Conservation (phyloP, 23 red algal genomes). For the Gracilaria domingensis region DNA sequence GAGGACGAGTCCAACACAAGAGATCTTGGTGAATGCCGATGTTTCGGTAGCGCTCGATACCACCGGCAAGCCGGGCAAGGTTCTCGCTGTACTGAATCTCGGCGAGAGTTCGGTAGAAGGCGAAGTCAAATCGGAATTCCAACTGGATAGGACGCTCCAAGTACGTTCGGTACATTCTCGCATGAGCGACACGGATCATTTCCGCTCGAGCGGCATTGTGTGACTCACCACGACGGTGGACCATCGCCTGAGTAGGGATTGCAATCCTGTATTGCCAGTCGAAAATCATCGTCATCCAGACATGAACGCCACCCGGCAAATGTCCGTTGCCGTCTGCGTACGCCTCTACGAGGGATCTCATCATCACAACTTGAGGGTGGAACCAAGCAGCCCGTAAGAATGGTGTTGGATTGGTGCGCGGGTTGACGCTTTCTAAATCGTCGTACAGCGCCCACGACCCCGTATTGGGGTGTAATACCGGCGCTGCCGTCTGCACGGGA, state of each 20-base stretch:
- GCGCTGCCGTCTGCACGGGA: no score
- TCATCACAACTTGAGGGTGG: background rate
- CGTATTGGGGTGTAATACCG: no score
- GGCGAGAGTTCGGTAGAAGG: constrained; percentile 10
- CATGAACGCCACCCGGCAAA: background rate
- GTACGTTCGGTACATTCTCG: background rate
- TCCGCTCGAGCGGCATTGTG: constrained; percentile 1
- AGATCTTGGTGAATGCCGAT: background rate
- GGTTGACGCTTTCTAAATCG: background rate
- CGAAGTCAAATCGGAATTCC: constrained; percentile 7
- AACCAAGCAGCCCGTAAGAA: constrained; percentile 12
- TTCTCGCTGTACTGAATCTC: background rate
- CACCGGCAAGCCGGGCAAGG: background rate
- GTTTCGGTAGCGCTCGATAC: background rate
- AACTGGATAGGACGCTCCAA: background rate
- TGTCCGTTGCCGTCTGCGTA: constrained; percentile 4
- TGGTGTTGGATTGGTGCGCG: background rate
- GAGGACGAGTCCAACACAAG: constrained; percentile 17
- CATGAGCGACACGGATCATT: background rate
- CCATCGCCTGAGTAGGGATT: background rate
- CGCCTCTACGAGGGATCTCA: background rate
- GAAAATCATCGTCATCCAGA: background rate
- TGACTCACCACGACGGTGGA: background rate
- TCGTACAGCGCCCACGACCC: background rate
- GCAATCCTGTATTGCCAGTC: background rate